Base-by-base conservation (phyloP, 176 grass and related monocot genomes). In the Oryza glumipatula region DNA sequence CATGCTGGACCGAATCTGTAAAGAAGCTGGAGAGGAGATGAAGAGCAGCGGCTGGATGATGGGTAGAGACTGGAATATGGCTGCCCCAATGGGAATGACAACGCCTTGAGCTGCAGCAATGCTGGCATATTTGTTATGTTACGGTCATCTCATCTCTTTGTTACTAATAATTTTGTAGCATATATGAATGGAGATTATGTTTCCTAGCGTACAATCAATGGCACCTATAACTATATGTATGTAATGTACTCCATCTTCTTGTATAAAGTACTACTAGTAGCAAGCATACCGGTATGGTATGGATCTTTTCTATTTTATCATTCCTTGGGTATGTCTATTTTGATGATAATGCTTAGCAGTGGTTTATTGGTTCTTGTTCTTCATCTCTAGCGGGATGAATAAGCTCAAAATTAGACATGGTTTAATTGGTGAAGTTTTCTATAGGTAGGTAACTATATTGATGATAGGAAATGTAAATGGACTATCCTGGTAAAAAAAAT, bases 1-100 rank as follows among this genome's bases (percentile, higher is more conserved):
- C 19, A 70, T 89, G 77, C 88, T 96, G 3, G 89, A 91, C 49
- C 85, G 86, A 35, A 92, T 91, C 11, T 93, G 91, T 67, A 96
- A 78, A 80, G 94, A 91, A 45, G 86, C 89, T 35, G 89, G 87
- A 5, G 83, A 73, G 3, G 83, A 68, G 73, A 81, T 72, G 46
- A 91, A 80, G 36, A 89, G 73, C 17, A 72, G 84, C 33, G 84
- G 83, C 32, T 85, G 46, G 33, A 46, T 72, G 33, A 65, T 72
- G 1, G 76, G 76, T 22, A 44, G 67, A 39, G 77, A 69, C 79
- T 77, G 79, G 51, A 77, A 52, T 16, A 52, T 69, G 23, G 78
- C 71, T 60, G 65, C 46, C 0, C 33, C 85, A n/a, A 68, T 87
- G 85, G 71, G 46, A 17, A 76, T 36, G 86, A 41, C 67, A 68